Evolutionary conservation across 2,329 filamentous ascomycete genomes (phyloP), one percentile per base, ranked within the genome.

Genomic region (Pyricularia grisea): DNA sequence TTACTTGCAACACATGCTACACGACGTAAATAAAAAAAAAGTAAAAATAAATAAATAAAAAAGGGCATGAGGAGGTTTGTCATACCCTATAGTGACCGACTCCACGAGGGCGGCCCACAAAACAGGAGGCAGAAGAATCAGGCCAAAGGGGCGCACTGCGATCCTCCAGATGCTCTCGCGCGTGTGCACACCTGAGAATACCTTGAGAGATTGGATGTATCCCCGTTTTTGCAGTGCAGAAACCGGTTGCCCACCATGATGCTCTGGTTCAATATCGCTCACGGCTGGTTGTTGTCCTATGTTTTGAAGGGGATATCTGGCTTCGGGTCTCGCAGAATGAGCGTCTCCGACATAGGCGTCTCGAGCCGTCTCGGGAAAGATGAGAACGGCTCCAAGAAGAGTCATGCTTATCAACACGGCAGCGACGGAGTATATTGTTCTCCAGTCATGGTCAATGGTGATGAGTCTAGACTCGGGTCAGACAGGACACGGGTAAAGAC

Each of bases 31-130:
- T 7, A 2, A 2, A 36, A 36, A 36, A 36, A 17, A 61, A 9
- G 14, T n/a, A n/a, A n/a, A n/a, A n/a, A n/a, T n/a, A n/a, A n/a
- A n/a, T n/a, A n/a, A n/a, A n/a, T n/a, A n/a, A 23, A 25, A 12
- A n/a, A 25, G 55, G 6, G 55, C 7, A 10, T 60, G 20, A 7
- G n/a, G 55, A 7, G 10, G 20, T 6, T 60, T 25, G 63, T 31
- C 63, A 12, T 58, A 68, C 68, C 71, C 72, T 68, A 87, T 85
- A 1, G 84, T 85, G 3, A 83, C 84, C 1, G 84, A 79, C 76
- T 84, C 81, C 23, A 86, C 81, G 2, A 86, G 76, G 12, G 85
- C 82, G 3, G 83, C 83, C 85, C 85, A 87, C 2, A 87, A 75
- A 0, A 88, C 82, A 0, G 83, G 79, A 5, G 85, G 85, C 0